Evolutionary conservation across 768 basidiomycete species (phyloP), one percentile per base, ranked within the genome.

Genomic region (Boletus pseudopeckii): DNA sequence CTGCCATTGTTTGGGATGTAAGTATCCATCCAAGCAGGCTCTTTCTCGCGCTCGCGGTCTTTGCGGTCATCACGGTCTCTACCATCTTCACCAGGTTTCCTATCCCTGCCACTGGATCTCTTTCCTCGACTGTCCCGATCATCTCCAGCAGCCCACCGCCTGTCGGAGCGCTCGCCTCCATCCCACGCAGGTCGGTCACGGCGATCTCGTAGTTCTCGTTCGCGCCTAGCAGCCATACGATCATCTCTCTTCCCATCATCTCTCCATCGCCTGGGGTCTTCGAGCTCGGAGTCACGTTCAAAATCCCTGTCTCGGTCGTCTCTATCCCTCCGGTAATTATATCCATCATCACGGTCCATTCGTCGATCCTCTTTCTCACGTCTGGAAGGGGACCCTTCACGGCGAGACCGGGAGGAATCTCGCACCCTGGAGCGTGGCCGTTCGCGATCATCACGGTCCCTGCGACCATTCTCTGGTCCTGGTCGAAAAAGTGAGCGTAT

Each of bases 21-120:
- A 18, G 88, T 84, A 59, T 92, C 91, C 90, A 93, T 93, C 90
- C 90, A 93, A 17, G 90, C 90, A 22, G 90, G 91, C 65, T 92
- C 91, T 63, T 88, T 90, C 74, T 93, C 91, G 61, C 81, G 83
- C 32, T 77, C 76, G 52, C 73, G 71, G 59, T 84, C 84, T 52
- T 79, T 76, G 59, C 69, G 69, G 45, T 70, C 69, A 47, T 85
- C 80, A 30, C 80, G 75, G 48, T 81, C 82, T 57, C 74, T 72
- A 48, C 73, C 79, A 50, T 72, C 72, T 44, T 79, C 79, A 15
- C 71, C 75, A 43, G 63, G 42, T 59, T 82, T 82, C 58, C 79
- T 77, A 51, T 89, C 88, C 45, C 85, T 83, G 37, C 79, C 82
- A 58, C 72, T 67, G 26, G 73, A 63, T 33, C 82, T 83, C 64